A percentile compares a stretch with the other conserved stretches of the same genome.
Evolutionary conservation across 1,139 yeast species (phyloP).

Genomic region (Diutina pseudorugosa): DNA sequence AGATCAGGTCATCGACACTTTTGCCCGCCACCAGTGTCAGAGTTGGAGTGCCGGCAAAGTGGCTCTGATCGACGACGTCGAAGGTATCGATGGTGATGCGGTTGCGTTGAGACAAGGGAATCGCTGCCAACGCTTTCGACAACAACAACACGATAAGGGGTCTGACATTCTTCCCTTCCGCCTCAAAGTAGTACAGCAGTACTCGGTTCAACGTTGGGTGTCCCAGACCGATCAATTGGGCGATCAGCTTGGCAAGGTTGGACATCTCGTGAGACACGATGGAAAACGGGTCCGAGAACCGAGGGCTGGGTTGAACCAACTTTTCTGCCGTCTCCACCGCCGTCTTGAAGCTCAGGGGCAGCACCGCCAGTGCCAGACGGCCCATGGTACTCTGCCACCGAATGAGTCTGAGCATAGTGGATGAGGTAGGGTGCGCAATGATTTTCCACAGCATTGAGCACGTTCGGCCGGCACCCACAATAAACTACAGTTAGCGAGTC

Average conservation of each 20-base stretch:
- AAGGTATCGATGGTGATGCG: conserved; percentile 46
- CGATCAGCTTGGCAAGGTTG: conserved; percentile 75
- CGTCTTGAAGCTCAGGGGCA: conserved; percentile 18
- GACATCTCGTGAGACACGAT: conserved; percentile 95
- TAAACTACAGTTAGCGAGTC: background rate
- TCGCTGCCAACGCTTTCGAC: conserved; percentile 68
- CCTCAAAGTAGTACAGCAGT: conserved; percentile 85
- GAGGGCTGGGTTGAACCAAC: conserved; percentile 60
- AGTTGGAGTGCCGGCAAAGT: conserved; percentile 42
- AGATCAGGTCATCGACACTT: conserved; percentile 45
- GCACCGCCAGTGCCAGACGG: background rate
- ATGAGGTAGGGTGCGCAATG: background rate
- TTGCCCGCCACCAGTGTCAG: conserved; percentile 29
- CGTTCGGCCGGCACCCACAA: background rate
- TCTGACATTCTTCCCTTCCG: conserved; percentile 91
- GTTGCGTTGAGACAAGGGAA: conserved; percentile 60
- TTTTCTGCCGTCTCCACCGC: conserved; percentile 74
- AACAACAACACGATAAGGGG: conserved; percentile 79
- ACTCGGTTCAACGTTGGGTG: conserved; percentile 88
- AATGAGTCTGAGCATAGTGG: background rate
- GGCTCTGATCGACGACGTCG: conserved; percentile 57
- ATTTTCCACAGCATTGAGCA: background rate
- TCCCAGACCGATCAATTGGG: conserved; percentile 78
- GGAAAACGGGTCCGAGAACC: conserved; percentile 67
- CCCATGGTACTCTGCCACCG: background rate